phyloP scores from a whole-genome alignment of 169 alveolate genomes.

The Babesia bigemina region DNA sequence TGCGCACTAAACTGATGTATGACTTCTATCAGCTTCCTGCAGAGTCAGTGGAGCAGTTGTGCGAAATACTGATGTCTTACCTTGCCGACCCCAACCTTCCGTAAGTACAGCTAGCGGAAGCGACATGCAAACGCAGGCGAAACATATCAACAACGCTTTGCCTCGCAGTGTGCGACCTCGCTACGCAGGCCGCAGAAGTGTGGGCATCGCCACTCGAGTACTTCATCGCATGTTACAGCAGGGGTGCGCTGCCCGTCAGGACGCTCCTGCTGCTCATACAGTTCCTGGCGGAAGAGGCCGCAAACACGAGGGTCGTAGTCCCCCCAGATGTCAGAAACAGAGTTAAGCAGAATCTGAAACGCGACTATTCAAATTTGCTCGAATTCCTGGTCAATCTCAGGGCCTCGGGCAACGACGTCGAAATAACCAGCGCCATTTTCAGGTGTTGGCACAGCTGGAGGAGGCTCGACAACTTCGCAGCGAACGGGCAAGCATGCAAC shows the following conservation, averaged over 20 bases:
- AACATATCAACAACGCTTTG: slow-evolving; percentile 37
- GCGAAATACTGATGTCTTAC: slow-evolving; percentile 38
- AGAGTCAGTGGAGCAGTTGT: slow-evolving; percentile 29
- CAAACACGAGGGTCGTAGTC: slow-evolving; percentile 27
- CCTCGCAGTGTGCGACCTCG: slow-evolving; percentile 58
- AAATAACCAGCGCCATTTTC: slow-evolving; percentile 33
- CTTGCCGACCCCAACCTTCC: slow-evolving; percentile 34
- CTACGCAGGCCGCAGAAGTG: slow-evolving; percentile 44
- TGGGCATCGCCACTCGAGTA: slow-evolving; percentile 62
- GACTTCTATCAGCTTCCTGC: slow-evolving; percentile 62
- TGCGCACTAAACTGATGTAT: slow-evolving; percentile 53
- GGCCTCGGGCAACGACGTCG: slow-evolving; percentile 15
- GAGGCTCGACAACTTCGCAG: slow-evolving; percentile 31
- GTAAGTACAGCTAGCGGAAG: slow-evolving; percentile 9
- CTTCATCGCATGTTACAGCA: slow-evolving; percentile 35
- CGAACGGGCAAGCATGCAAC: slow-evolving; percentile 24
- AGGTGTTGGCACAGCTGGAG: slow-evolving; percentile 59
- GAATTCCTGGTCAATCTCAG: slow-evolving; percentile 32
- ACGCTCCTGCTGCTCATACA: slow-evolving; percentile 28
- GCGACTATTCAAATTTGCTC: slow-evolving; percentile 30
- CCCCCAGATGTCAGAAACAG: slow-evolving; percentile 25
- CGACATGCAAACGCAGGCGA: slow-evolving; percentile 8
- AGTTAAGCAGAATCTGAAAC: slow-evolving; percentile 10
- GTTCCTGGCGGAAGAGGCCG: slow-evolving; percentile 51
- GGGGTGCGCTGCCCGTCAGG: slow-evolving; percentile 28